phyloP scores from a whole-genome alignment of 2,329 filamentous ascomycete genomes.

The Dryadomyces quercus-mongolicae region DNA sequence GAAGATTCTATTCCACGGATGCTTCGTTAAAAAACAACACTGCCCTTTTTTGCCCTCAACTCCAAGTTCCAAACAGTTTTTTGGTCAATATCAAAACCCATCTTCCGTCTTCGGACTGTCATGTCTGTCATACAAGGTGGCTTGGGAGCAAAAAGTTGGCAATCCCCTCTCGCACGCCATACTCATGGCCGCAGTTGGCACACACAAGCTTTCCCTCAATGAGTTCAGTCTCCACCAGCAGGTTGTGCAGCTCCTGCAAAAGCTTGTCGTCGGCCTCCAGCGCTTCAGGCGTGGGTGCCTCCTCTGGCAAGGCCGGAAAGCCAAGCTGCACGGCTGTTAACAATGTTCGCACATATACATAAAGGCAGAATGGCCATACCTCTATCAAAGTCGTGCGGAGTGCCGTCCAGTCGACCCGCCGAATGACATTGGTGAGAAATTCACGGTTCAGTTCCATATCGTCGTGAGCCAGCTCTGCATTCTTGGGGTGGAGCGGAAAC shows the following conservation, averaged over 20 bases:
- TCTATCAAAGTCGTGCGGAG: conserved; percentile 65
- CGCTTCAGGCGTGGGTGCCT: conserved; percentile 49
- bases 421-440: conserved; percentile 75
- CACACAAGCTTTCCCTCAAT: conserved; percentile 82
- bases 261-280: conserved; percentile 55
- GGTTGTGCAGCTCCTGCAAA: conserved; percentile 63
- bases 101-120: neutral
- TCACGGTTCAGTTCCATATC: conserved; percentile 71
- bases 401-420: conserved; percentile 79
- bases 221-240: conserved; percentile 84
- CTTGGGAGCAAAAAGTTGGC: conserved; percentile 91
- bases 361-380: conserved; percentile 29
- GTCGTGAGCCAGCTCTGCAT: conserved; percentile 79
- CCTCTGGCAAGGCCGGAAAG: conserved; percentile 58
- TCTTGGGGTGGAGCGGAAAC: conserved; percentile 84
- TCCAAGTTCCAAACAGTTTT: neutral
- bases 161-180: conserved; percentile 89
- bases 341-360: neutral
- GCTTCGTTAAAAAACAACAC: neutral
- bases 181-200: conserved; percentile 85
- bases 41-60: neutral
- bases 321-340: conserved; percentile 46
- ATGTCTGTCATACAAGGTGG: conserved; percentile 57
- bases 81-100: neutral
- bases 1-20: neutral